Evolutionary conservation across 805 yeast species (phyloP).

Genomic region (Kodamaea hsintzibuensis): DNA sequence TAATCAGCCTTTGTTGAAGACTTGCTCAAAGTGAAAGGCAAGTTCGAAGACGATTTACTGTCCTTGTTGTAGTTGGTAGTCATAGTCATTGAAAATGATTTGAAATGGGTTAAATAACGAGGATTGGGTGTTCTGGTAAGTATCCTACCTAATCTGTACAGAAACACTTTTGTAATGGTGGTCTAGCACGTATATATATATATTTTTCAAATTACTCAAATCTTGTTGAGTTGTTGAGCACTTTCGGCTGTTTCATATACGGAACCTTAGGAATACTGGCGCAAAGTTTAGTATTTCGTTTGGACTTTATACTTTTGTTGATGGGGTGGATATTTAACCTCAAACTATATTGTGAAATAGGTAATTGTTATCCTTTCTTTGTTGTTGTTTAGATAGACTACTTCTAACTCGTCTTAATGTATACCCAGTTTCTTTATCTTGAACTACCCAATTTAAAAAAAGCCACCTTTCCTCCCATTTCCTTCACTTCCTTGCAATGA

Average conservation of each 20-base stretch:
- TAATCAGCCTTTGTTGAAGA: conserved; percentile 51
- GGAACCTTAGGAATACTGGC: background rate
- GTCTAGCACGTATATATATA: background rate
- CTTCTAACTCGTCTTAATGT: background rate
- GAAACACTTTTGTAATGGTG: conserved; percentile 1
- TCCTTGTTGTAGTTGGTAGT: background rate
- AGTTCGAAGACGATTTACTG: conserved; percentile 19
- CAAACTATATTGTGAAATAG: background rate
- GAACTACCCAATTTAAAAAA: background rate
- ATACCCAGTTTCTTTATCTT: background rate
- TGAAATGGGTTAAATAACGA: background rate
- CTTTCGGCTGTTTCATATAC: background rate
- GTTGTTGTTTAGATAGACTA: background rate
- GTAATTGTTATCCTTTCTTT: background rate
- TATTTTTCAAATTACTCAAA: background rate
- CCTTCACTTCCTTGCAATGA: background rate
- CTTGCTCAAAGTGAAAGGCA: conserved; percentile 49
- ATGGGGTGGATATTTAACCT: background rate
- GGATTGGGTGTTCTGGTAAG: background rate
- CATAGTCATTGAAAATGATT: conserved; percentile 7
- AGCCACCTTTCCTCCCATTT: background rate
- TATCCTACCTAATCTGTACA: background rate
- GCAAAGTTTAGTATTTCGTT: background rate
- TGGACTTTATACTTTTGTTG: background rate
- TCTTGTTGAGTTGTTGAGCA: background rate